Evolutionary conservation across 1,284 basidiomycete genomes (phyloP), one percentile per base, ranked within the genome.

Genomic region (Phylloboletellus chloephorus): DNA sequence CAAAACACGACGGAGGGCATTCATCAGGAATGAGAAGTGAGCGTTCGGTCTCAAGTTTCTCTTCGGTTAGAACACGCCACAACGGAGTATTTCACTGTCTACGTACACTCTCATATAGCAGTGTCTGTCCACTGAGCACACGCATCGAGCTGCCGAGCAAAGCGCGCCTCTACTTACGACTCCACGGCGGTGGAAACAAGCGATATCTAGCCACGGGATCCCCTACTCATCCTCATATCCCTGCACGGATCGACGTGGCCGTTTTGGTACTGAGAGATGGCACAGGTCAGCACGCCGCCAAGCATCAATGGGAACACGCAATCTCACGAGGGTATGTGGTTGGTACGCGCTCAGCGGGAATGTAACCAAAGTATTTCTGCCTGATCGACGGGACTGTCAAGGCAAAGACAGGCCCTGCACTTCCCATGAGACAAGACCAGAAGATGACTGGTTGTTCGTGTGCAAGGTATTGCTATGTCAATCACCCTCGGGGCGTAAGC

Each of bases 381-480:
- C 91, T 82, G 52, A 95, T 75, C 6, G 87, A 82, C 9, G 93
- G 92, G 9, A 96, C 78, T 33, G 74, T 70, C 29, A 89, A 53
- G 36, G 86, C 85, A 60, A 89, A 68, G 19, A 84, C 64, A 10
- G 93, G 93, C 3, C 92, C 92, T 64, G 76, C 69, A 39, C 68
- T 58, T 31, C 92, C 93, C 46, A 96, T 67, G 39, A 82, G 65
- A 60, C 85, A 73, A 6, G 91, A 88, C 70, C 82, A 96, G 72
- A 95, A 94, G 64, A 96, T 79, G 57, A 90, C 87, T 25, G 93
- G 92, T 54, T 81, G 81, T 68, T 96, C 92, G 69, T 97, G 94
- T 25, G 92, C 90, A 57, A 84, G 78, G 47, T 85, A 80, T 76
- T 75, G 72, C 75, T 76, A 37, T 7, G 13, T 19, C 7, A 17